These are phyloP conservation scores for Talaromyces sp. DNA, from an alignment of 2,329 filamentous ascomycete genomes.

Conservation along the genomic window DNA sequence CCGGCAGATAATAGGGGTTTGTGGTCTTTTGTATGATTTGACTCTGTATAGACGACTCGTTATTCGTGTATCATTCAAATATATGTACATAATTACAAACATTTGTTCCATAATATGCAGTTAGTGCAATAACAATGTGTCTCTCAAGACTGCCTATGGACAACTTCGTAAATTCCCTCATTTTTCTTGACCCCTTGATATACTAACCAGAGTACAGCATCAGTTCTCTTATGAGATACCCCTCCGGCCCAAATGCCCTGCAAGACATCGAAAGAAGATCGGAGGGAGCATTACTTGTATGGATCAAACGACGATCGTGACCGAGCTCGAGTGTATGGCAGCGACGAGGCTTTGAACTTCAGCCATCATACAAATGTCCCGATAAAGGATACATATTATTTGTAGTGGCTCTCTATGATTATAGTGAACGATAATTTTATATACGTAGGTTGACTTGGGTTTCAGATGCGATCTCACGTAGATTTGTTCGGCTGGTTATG, in stretches of 20 bases:
- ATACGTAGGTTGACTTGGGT: not conserved
- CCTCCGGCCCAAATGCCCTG: not conserved
- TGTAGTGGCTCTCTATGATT: not conserved
- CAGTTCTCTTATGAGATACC: not conserved
- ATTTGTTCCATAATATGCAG: not conserved
- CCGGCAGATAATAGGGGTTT: constrained; percentile 69
- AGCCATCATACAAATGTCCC: not conserved
- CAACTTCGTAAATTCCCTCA: not conserved
- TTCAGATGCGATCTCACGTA: not conserved
- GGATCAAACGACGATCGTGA: not conserved
- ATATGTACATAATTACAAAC: not conserved
- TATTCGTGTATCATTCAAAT: not conserved
- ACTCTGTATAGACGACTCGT: not conserved
- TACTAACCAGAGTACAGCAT: not conserved
- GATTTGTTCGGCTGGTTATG: not conserved
- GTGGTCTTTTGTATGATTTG: constrained; percentile 13
- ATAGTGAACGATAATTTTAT: not conserved
- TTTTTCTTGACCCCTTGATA: not conserved
- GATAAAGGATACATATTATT: not conserved
- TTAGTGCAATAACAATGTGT: not conserved
- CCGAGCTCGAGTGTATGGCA: not conserved
- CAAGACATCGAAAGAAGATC: not conserved
- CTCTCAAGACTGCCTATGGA: not conserved
- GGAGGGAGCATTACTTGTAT: not conserved
- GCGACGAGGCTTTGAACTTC: not conserved